Conservation (phyloP, 2,329 filamentous ascomycete species). For the Aspergillus flavus region DNA sequence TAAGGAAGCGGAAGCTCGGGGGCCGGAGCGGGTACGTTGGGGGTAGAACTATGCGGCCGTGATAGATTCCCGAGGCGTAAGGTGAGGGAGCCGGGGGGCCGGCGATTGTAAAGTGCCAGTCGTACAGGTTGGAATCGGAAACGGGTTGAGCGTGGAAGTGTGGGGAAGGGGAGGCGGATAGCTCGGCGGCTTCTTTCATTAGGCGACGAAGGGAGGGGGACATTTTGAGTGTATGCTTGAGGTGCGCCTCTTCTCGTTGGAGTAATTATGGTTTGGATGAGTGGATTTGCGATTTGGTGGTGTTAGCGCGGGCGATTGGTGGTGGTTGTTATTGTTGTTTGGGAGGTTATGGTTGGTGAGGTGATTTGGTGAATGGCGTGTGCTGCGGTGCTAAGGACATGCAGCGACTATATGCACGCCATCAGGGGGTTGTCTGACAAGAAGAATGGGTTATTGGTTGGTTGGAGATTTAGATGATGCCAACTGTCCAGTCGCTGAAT, state of each 20-base stretch:
- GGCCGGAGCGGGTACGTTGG: conserved; percentile 88
- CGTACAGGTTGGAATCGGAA: conserved; percentile 86
- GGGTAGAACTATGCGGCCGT: conserved; percentile 91
- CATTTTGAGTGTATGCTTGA: conserved; percentile 21
- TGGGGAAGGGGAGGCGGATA: conserved; percentile 75
- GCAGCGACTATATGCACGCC: not conserved
- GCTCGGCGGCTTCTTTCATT: conserved; percentile 85
- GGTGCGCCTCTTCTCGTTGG: not conserved
- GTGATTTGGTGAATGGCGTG: not conserved
- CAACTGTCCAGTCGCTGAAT: not conserved
- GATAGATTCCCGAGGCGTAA: conserved; percentile 83
- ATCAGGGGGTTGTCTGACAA: no score
- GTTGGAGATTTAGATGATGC: not conserved
- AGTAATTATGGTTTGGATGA: not conserved
- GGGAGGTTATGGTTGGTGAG: not conserved
- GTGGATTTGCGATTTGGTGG: not conserved
- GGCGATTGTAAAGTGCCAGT: conserved; percentile 98
- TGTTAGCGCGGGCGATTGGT: not conserved
- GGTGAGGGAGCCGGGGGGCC: conserved; percentile 78
- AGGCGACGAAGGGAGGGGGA: conserved; percentile 41
- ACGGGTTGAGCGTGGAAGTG: conserved; percentile 81
- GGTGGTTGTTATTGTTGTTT: not conserved
- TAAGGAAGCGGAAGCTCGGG: conserved; percentile 93
- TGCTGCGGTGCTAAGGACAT: not conserved
- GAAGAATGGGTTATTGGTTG: no score